Percentiles rank a stretch among this genome's conserved stretches.
Evolutionary conservation across 352 stramenopile genomes (phyloP).

Genomic region (Pythium sp.): DNA sequence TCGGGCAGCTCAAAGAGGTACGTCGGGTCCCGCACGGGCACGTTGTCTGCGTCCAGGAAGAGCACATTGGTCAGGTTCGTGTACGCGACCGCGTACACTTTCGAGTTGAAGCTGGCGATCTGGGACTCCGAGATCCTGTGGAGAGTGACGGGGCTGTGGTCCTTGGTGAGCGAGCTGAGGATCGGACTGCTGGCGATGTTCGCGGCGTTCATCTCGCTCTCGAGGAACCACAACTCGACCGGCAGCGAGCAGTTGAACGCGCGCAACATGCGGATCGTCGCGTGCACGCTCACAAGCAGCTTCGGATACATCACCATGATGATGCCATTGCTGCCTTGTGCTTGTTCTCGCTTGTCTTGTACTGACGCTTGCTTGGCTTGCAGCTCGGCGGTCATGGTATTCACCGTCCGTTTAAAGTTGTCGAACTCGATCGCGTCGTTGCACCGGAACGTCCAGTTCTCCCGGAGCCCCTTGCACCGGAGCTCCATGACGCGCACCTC

Average conservation of each 20-base stretch:
- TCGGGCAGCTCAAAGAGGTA: slow-evolving; percentile 45
- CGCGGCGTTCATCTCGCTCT: slow-evolving; percentile 26
- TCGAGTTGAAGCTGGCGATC: slow-evolving; percentile 43
- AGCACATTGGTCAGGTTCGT: slow-evolving; percentile 38
- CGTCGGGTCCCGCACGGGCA: slow-evolving; percentile 42
- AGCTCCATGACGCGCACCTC: slow-evolving; percentile 28
- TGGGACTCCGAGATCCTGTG: slow-evolving; percentile 23
- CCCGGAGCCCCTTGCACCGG: slow-evolving; percentile 33
- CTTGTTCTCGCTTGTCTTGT: slow-evolving; percentile 4
- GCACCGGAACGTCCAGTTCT: slow-evolving; percentile 34
- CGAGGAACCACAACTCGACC: slow-evolving; percentile 52
- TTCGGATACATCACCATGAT: slow-evolving; percentile 61
- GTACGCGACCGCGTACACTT: slow-evolving; percentile 41
- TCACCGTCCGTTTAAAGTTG: slow-evolving; percentile 23
- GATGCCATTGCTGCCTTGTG: slow-evolving; percentile 26
- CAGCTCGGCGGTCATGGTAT: slow-evolving; percentile 15
- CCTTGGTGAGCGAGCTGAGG: slow-evolving; percentile 22
- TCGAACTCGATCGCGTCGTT: slow-evolving; percentile 34
- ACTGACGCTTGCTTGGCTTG: slow-evolving; percentile 13
- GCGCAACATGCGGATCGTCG: slow-evolving; percentile 31
- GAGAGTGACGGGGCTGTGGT: slow-evolving; percentile 23
- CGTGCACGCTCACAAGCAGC: slow-evolving; percentile 44
- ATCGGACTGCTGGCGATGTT: slow-evolving; percentile 23
- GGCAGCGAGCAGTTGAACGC: slow-evolving; percentile 34
- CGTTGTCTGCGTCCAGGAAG: slow-evolving; percentile 60